These are phyloP conservation scores for Pseudohalonectria lignicola DNA, from an alignment of 2,329 filamentous ascomycete species.

Conservation along the genomic window DNA sequence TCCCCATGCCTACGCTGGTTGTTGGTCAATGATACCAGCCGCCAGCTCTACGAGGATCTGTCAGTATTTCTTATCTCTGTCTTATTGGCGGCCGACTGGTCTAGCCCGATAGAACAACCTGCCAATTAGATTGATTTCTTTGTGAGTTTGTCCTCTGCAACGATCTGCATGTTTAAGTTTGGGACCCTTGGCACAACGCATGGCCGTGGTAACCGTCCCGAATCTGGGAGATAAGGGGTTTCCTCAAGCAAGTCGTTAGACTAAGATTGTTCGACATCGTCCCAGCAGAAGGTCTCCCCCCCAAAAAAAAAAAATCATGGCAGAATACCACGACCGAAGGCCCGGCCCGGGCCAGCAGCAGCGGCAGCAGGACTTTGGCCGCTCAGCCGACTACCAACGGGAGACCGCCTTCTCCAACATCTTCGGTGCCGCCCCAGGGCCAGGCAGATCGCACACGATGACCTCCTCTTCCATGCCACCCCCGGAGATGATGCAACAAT, in stretches of 20 bases:
- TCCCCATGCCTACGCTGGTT: too few species aligned
- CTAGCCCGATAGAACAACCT: too few species aligned
- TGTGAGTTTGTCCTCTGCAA: too few species aligned
- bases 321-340: slow-evolving; percentile 44
- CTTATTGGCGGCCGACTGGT: background rate
- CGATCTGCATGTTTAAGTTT: too few species aligned
- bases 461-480: slow-evolving; percentile 58
- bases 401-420: slow-evolving; percentile 96
- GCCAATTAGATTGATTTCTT: too few species aligned
- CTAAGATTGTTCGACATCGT: too few species aligned
- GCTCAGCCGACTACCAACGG: slow-evolving; percentile 54
- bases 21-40: too few species aligned
- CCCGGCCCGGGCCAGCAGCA: slow-evolving; percentile 9
- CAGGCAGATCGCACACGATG: slow-evolving; percentile 92
- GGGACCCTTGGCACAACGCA: too few species aligned
- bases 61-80: slow-evolving; percentile 1
- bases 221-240: too few species aligned
- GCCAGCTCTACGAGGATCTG: background rate
- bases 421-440: slow-evolving; percentile 77
- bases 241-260: too few species aligned
- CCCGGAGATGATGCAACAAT: slow-evolving; percentile 37
- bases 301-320: slow-evolving; percentile 34
- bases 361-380: slow-evolving; percentile 34
- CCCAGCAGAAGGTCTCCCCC: too few species aligned
- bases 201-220: too few species aligned